A percentile compares a stretch with the other conserved stretches of the same genome.
phyloP scores from a whole-genome alignment of 73 alveolate species.

The Effrenium voratum region DNA sequence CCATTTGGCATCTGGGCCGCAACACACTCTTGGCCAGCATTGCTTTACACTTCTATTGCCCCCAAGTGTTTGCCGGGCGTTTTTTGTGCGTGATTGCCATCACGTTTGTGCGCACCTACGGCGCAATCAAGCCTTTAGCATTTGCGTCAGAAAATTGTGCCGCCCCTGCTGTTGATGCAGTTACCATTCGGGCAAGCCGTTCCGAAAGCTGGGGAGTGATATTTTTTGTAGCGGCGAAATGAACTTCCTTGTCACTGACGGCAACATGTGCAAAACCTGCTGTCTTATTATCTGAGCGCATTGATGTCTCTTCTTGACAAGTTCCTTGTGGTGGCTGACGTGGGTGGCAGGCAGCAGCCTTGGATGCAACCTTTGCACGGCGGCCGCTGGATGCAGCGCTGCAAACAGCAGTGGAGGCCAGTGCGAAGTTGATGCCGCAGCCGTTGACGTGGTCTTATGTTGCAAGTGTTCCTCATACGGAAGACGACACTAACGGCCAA shows the following conservation, averaged over 20 bases:
- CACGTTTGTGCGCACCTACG: too few species aligned
- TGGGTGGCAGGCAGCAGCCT: not conserved
- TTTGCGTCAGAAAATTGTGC: too few species aligned
- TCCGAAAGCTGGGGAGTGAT: too few species aligned
- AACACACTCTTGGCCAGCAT: not conserved
- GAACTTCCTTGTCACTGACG: too few species aligned
- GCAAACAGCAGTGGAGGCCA: constrained; percentile 82
- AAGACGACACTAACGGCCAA: not conserved
- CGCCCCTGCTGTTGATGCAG: too few species aligned
- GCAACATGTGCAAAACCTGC: too few species aligned
- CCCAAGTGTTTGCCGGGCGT: not conserved
- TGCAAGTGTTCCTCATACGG: not conserved
- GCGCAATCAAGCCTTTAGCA: too few species aligned
- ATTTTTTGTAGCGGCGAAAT: too few species aligned
- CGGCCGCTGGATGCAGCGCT: constrained; percentile 62
- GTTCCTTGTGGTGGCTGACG: too few species aligned
- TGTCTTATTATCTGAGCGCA: too few species aligned
- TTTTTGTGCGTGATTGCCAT: not conserved
- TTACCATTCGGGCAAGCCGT: too few species aligned
- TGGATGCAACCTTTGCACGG: constrained; percentile 43
- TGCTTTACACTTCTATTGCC: not conserved
- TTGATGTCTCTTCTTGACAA: too few species aligned
- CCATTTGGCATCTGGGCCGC: not conserved
- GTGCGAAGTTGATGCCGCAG: not conserved
- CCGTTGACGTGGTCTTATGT: not conserved